Evolutionary conservation across 306 rosid species (phyloP), one percentile per base, ranked within the genome.

Genomic region (Ochetophila trinervis): DNA sequence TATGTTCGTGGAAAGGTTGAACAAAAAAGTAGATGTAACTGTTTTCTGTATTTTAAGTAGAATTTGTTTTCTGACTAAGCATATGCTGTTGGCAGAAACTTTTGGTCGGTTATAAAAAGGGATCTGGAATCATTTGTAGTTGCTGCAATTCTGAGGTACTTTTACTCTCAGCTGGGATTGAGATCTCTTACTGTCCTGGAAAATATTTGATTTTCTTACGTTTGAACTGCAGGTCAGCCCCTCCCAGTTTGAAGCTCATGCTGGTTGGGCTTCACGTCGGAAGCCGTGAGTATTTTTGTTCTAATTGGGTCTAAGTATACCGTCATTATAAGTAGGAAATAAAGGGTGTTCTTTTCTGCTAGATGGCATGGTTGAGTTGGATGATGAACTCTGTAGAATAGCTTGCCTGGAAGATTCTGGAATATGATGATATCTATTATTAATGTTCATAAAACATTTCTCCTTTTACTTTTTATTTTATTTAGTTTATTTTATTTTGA

Each of bases 191-290:
- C 17, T 21, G 47, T 72, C 63, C 44, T 36, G 13, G 34, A 5
- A 10, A 36, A 61, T 21, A 22, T 73, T 60, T 70, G 57, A 68
- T 52, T 56, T 8, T n/a, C 59, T 53, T 67, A 32, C 61, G 4
- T 57, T 19, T 53, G 18, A 47, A 56, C 70, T 57, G 60, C 86
- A 91, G 97, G 87, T 94, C 37, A 94, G 99, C 70, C 87, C 99
- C 42, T 94, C 99, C 3, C 82, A 64, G 60, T 94, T 94, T 80
- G 99, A 94, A 86, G 87, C 91, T 61, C 99, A 94, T 86, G 99
- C 99, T 75, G 99, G 97, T 37, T 88, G 87, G 89, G 81, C 90
- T 71, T 66, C 96, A 3, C 89, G 99, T 65, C 96, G 97, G 70
- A 94, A 94, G 70, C 99, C 99, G 97, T 94, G 79, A 94, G 99